These are phyloP conservation scores for Fusarium sp. DNA, from an alignment of 2,329 filamentous ascomycete species.

Conservation along the genomic window DNA sequence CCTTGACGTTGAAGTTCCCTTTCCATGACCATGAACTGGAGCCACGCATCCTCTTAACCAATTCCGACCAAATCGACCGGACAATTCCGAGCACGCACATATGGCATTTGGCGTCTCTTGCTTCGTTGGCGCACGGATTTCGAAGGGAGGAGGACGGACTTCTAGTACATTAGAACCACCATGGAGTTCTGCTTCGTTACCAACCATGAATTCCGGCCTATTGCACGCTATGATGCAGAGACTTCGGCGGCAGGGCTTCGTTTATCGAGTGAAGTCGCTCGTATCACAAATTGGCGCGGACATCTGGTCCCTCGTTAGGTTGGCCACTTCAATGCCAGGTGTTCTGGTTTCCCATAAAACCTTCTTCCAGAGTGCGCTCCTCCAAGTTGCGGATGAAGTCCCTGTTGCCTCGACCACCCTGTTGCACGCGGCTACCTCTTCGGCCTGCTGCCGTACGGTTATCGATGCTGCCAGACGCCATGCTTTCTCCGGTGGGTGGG, in stretches of 20 bases:
- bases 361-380: slow-evolving; percentile 92
- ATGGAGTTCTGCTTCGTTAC: slow-evolving; percentile 16
- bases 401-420: slow-evolving; percentile 69
- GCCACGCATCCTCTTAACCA: slow-evolving; percentile 4
- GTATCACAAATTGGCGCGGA: slow-evolving; percentile 27
- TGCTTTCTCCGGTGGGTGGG: slow-evolving; percentile 87
- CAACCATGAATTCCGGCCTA: slow-evolving; percentile 25
- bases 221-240: slow-evolving; percentile 14
- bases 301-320: slow-evolving; percentile 29
- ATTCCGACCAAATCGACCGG: slow-evolving; percentile 1
- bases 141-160: slow-evolving; percentile 4
- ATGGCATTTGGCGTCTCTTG: slow-evolving; percentile 11
- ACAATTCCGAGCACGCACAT: neutral
- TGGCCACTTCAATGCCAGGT: slow-evolving; percentile 70
- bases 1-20: slow-evolving; percentile 10
- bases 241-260: slow-evolving; percentile 5
- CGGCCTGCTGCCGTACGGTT: slow-evolving; percentile 69
- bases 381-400: slow-evolving; percentile 97
- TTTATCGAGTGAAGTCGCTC: slow-evolving; percentile 14
- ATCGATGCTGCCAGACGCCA: slow-evolving; percentile 65
- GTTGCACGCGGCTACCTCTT: slow-evolving; percentile 77
- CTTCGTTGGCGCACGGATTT: slow-evolving; percentile 16
- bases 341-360: slow-evolving; percentile 75
- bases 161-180: slow-evolving; percentile 19
- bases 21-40: neutral